Conservation (phyloP, 192 early-diverging fungal species). For the Dissophora globulifera region DNA sequence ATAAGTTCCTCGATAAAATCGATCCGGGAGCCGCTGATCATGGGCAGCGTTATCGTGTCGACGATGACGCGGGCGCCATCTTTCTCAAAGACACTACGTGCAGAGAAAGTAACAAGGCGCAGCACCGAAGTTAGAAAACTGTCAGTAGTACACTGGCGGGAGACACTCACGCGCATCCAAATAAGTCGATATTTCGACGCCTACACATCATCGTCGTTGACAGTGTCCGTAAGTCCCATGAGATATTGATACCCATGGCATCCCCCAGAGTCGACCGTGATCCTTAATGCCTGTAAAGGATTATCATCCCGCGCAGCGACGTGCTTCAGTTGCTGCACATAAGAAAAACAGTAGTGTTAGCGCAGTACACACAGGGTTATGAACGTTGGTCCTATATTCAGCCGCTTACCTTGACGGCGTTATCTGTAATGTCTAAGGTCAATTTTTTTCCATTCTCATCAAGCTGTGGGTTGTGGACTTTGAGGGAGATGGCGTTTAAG, state of each 20-base stretch:
- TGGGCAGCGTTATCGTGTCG: slow-evolving; percentile 76
- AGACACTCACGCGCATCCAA: too few species aligned
- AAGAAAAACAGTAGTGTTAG: too few species aligned
- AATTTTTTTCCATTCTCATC: slow-evolving; percentile 54
- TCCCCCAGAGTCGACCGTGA: slow-evolving; percentile 85
- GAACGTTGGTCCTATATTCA: too few species aligned
- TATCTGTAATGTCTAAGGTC: slow-evolving; percentile 59
- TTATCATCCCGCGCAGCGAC: slow-evolving; percentile 61
- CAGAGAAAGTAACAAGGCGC: not conserved
- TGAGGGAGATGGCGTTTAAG: slow-evolving; percentile 2
- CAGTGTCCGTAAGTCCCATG: slow-evolving; percentile 75
- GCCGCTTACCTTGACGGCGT: slow-evolving; percentile 61
- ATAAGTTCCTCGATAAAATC: slow-evolving; percentile 86
- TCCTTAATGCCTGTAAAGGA: slow-evolving; percentile 64
- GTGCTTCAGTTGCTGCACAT: slow-evolving; percentile 66
- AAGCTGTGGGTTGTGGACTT: slow-evolving; percentile 42
- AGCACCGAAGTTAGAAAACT: too few species aligned
- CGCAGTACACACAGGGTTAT: too few species aligned
- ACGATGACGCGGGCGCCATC: slow-evolving; percentile 77
- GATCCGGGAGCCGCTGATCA: slow-evolving; percentile 78
- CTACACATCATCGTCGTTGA: slow-evolving; percentile 77
- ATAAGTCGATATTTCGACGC: not conserved
- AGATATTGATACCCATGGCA: slow-evolving; percentile 90
- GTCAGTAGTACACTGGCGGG: too few species aligned
- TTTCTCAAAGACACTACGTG: slow-evolving; percentile 70